Evolutionary conservation across 169 alveolate species (phyloP), one percentile per base, ranked within the genome.

Genomic region (Cryptosporidium parvum): DNA sequence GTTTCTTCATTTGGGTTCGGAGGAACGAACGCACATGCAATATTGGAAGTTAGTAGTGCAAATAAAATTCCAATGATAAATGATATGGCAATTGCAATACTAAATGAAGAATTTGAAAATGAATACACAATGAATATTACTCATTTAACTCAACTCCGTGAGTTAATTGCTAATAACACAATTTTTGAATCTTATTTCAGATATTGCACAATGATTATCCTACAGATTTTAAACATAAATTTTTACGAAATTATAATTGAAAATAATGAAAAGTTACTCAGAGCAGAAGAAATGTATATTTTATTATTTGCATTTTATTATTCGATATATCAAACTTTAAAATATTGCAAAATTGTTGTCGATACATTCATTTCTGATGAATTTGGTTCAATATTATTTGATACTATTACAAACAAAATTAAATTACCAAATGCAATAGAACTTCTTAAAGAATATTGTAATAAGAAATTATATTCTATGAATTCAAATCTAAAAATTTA

Each of bases 21-120:
- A 18, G 94, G 94, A 53, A 92, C 94, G 37, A 92, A 92, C 58
- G 91, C 92, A 26, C 94, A 92, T 61, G 94, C 91, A 59, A 35
- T 92, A 58, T 35, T 92, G 85, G 94, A 92, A 51, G 91, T 71
- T 4, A 35, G 10, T 4, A 42, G 69, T 31, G 85, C 1, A 2
- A 80, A 23, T n/a, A 37, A 23, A 29, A 26, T 5, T 26, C 70
- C 70, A 14, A 42, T 73, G 31, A 12, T 73, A 52, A 35, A 53
- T 53, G 42, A 59, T 21, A 73, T 51, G 37, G 53, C 35, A 33
- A 26, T 73, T 56, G 71, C 68, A 51, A 73, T 73, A n/a, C 23
- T 53, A 10, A 35, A 44, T 58, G 56, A 73, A 16, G 68, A 73
- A 37, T n/a, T 26, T 3, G 56, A 73, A 10, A 52, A 29, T 45